Evolutionary conservation across 345 rosid genomes (phyloP).

Genomic region (Limnanthes douglasii): DNA sequence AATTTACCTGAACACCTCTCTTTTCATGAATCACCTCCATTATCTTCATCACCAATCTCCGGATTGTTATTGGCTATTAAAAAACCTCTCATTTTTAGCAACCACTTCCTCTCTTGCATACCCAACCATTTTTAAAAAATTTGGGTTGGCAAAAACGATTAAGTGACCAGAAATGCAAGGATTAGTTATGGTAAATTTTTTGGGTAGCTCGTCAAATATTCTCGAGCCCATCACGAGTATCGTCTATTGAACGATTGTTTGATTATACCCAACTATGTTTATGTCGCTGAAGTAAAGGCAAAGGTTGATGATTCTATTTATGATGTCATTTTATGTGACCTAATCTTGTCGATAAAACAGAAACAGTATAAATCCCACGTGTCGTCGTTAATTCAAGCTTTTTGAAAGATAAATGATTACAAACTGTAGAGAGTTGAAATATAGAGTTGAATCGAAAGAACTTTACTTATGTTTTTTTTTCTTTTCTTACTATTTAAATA

Average conservation of each 20-base stretch:
- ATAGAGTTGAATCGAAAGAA: too few relatives aligned
- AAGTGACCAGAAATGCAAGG: slow-evolving; percentile 78
- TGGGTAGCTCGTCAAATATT: slow-evolving; percentile 55
- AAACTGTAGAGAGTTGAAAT: too few relatives aligned
- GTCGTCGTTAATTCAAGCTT: too few relatives aligned
- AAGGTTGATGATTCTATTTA: too few relatives aligned
- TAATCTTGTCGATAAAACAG: too few relatives aligned
- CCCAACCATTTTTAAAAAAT: slow-evolving; percentile 65
- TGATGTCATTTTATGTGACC: too few relatives aligned
- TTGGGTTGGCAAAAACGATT: slow-evolving; percentile 66
- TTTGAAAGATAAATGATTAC: too few relatives aligned
- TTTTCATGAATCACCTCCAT: slow-evolving; percentile 77
- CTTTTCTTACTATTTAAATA: too few relatives aligned
- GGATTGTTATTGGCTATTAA: slow-evolving; percentile 69
- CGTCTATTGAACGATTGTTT: slow-evolving; percentile 31
- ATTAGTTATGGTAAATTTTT: slow-evolving; percentile 84
- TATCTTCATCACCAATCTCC: slow-evolving; percentile 62
- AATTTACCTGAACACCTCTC: slow-evolving; percentile 34
- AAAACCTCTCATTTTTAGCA: slow-evolving; percentile 61
- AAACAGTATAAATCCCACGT: too few relatives aligned
- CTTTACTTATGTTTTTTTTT: too few relatives aligned
- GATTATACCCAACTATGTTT: slow-evolving; percentile 32
- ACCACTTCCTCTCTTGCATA: slow-evolving; percentile 51
- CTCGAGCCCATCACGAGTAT: slow-evolving; percentile 39
- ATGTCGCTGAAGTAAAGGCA: too few relatives aligned